These are phyloP conservation scores for Nemania abortiva DNA, from an alignment of 2,329 filamentous ascomycete species.

Conservation along the genomic window DNA sequence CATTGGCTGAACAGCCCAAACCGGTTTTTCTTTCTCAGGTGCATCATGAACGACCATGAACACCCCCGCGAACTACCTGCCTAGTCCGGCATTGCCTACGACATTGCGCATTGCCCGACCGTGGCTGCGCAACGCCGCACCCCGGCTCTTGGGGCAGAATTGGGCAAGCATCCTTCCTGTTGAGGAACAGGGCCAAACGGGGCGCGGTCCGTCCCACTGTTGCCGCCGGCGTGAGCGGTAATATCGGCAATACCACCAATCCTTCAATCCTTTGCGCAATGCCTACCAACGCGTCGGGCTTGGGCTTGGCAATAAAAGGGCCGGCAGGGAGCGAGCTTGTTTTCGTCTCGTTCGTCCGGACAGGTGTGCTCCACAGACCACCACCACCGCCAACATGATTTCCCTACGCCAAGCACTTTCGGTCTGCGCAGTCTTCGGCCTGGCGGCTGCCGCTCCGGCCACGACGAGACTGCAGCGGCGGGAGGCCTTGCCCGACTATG, in stretches of 20 bases:
- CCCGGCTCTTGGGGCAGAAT: not conserved
- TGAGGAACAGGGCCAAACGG: not conserved
- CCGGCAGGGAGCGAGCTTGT: conserved; percentile 2
- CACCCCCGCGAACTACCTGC: not conserved
- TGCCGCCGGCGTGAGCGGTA: not conserved
- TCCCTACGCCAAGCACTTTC: conserved; percentile 20
- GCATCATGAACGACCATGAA: not conserved
- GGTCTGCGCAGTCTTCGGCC: conserved; percentile 21
- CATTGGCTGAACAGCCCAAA: conserved; percentile 6
- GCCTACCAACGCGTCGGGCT: not conserved
- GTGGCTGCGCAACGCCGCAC: not conserved
- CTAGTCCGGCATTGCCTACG: conserved; percentile 1
- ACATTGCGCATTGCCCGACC: not conserved
- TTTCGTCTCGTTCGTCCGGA: not conserved
- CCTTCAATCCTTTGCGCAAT: too few species aligned
- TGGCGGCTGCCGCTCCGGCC: conserved; percentile 23
- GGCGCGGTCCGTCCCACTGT: conserved; percentile 8
- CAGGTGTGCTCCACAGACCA: conserved; percentile 7
- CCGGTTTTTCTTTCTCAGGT: not conserved
- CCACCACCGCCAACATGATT: conserved; percentile 10
- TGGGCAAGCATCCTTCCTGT: not conserved
- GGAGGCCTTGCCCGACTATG: conserved; percentile 29
- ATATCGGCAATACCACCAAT: too few species aligned
- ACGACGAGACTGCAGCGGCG: conserved; percentile 11
- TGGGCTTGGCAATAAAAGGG: conserved; percentile 24